Base-by-base conservation (phyloP, 1,139 yeast genomes). In the Debaryomycetaceae sp. region DNA sequence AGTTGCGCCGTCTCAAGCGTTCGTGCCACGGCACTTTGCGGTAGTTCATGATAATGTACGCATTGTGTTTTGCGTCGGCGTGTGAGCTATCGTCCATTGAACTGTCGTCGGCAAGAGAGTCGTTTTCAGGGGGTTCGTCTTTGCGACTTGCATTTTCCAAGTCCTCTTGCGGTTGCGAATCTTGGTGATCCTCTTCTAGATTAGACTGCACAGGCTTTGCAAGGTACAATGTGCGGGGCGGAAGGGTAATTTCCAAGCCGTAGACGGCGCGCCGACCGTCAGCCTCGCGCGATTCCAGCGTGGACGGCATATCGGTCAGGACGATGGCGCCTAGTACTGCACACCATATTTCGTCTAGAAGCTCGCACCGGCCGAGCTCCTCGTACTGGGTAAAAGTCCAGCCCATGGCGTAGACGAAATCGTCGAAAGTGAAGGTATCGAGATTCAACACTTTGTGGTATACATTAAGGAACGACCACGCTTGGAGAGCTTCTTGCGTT, bases 371-470 rank as follows among this genome's bases (percentile, higher is more conserved):
- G 2, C 71, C 70, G 5, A 47, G 32, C 8, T 66, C 63, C 10
- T 55, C 47, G 15, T 57, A 64, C 26, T 63, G 64, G 27, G 65
- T 62, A 24, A 52, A 45, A 30, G 53, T 55, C 80, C 80, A 72
- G 10, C 65, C 64, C 55, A 83, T 58, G 2, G 80, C 76, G 34
- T 72, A 73, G 4, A 79, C 48, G 44, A 75, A 80, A 45, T 81
- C 92, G 51, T 83, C 94, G 55, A 79, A 80, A 0, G 92, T 77
- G 40, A 82, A 78, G 0, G 81, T 71, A 44, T 79, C 87, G 14
- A 83, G 57, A 12, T 68, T 51, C 28, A 81, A 55, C 1, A 82
- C 75, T 20, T 66, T 66, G 40, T 74, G 74, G 45, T 77, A 83
- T 30, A 81, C 69, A 45, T 82, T 82, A 27, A 82, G 53, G 41